phyloP scores from a whole-genome alignment of 768 basidiomycete species.

The Russula virescens region DNA sequence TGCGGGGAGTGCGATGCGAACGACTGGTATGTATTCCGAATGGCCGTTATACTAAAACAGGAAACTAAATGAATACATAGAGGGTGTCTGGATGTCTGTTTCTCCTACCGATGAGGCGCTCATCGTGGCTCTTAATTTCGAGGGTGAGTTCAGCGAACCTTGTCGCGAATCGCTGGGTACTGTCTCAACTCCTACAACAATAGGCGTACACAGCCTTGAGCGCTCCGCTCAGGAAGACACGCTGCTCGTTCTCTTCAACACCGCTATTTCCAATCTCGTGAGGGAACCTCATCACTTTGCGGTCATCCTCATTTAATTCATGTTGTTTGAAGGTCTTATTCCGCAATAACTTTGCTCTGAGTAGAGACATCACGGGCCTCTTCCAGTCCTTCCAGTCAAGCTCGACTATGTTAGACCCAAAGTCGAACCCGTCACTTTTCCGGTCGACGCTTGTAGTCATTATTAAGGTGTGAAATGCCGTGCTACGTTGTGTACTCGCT shows the following conservation, averaged over 20 bases:
- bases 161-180: background rate
- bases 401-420: slow-evolving; percentile 51
- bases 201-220: slow-evolving; percentile 61
- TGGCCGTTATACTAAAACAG: background rate
- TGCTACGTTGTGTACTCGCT: too few relatives aligned
- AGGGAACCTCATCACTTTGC: background rate
- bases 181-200: background rate
- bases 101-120: slow-evolving; percentile 52
- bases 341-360: slow-evolving; percentile 61
- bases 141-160: slow-evolving; percentile 35
- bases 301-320: background rate
- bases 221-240: slow-evolving; percentile 60
- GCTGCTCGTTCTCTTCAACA: slow-evolving; percentile 58
- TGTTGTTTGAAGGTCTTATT: slow-evolving; percentile 47
- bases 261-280: slow-evolving; percentile 59
- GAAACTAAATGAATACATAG: slow-evolving; percentile 25
- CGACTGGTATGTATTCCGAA: slow-evolving; percentile 35
- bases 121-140: slow-evolving; percentile 59
- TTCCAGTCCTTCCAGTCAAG: slow-evolving; percentile 61
- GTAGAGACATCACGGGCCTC: slow-evolving; percentile 53
- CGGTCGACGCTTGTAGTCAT: slow-evolving; percentile 57
- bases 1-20: slow-evolving; percentile 60
- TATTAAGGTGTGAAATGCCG: slow-evolving; percentile 44
- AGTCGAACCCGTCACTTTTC: slow-evolving; percentile 53
- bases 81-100: slow-evolving; percentile 65